Conservation (phyloP, 2,329 filamentous ascomycete species). For the Myriosclerotinia scirpicola region DNA sequence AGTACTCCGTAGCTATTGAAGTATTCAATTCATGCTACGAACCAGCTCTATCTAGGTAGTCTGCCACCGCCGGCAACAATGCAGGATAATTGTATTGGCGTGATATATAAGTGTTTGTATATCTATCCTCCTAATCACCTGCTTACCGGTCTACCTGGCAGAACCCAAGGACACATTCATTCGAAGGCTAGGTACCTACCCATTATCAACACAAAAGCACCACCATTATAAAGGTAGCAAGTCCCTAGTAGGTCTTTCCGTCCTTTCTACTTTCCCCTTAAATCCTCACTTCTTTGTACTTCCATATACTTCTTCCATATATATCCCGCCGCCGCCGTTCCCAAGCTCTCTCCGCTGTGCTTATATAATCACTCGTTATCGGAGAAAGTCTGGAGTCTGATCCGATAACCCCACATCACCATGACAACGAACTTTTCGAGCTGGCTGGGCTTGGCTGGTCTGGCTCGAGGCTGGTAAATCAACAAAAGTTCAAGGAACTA, state of each 20-base stretch:
- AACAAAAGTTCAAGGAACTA: conserved; percentile 2
- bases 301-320: background rate
- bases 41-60: too few species aligned
- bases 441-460: too few species aligned
- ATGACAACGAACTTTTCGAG: conserved; percentile 1
- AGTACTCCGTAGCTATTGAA: too few species aligned
- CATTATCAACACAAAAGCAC: background rate
- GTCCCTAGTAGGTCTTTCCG: too few species aligned
- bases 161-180: background rate
- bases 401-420: conserved; percentile 8
- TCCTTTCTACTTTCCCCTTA: background rate
- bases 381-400: background rate
- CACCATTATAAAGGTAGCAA: too few species aligned
- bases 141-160: too few species aligned
- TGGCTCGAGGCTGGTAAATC: conserved; percentile 2
- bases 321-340: background rate
- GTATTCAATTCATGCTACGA: background rate
- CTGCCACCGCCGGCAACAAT: too few species aligned
- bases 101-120: too few species aligned
- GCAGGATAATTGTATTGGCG: too few species aligned
- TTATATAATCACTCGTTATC: conserved; percentile 7
- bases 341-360: background rate
- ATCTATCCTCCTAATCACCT: background rate
- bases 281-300: background rate
- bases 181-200: background rate